phyloP scores from a whole-genome alignment of 805 yeast genomes.

The Torulaspora quercuum region DNA sequence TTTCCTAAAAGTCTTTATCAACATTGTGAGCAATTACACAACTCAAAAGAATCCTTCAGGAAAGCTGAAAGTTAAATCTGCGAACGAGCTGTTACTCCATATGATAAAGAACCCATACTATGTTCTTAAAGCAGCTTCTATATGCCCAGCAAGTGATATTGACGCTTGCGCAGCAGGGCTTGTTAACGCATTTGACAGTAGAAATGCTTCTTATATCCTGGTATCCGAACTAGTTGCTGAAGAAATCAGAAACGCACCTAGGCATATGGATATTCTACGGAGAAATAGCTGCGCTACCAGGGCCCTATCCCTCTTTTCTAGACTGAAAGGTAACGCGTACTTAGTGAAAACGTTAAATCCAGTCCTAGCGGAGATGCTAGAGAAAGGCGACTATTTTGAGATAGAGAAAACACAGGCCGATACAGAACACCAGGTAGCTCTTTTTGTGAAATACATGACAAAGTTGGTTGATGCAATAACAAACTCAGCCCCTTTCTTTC shows the following conservation, averaged over 20 bases:
- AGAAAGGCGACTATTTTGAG: constrained; percentile 54
- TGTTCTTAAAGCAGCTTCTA: constrained; percentile 51
- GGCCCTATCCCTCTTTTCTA: constrained; percentile 66
- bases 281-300: constrained; percentile 81
- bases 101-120: constrained; percentile 42
- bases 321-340: constrained; percentile 61
- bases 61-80: constrained; percentile 24
- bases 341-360: constrained; percentile 52
- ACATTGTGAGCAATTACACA: constrained; percentile 47
- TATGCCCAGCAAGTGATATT: constrained; percentile 66
- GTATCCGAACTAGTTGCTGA: constrained; percentile 54
- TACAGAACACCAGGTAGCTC: constrained; percentile 40
- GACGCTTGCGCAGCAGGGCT: constrained; percentile 67
- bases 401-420: constrained; percentile 51
- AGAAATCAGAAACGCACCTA: constrained; percentile 58
- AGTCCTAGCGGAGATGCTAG: constrained; percentile 51
- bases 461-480: constrained; percentile 58
- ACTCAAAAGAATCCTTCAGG: constrained; percentile 31
- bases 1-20: constrained; percentile 72
- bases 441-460: constrained; percentile 55
- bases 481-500: constrained; percentile 54
- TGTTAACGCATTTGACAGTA: constrained; percentile 49
- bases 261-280: constrained; percentile 70
- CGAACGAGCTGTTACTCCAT: constrained; percentile 32
- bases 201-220: constrained; percentile 44